Base-by-base conservation (phyloP, 495 filamentous ascomycete species). In the Emericellopsis terricola region DNA sequence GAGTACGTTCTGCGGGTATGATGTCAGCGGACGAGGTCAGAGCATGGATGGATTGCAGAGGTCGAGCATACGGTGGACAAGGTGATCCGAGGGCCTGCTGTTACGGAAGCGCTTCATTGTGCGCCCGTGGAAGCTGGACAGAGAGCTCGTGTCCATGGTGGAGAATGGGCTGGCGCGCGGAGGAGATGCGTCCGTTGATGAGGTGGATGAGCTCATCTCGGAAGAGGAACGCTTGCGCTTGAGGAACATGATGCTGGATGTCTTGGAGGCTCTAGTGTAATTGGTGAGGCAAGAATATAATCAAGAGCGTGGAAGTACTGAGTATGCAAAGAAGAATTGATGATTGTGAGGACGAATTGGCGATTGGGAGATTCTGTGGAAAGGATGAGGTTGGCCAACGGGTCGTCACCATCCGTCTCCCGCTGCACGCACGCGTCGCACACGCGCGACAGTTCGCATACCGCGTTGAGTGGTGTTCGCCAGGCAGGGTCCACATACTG, bases 201-300 rank as follows among this genome's bases (percentile, higher is more conserved):
- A 31, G 8, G 40, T 48, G 28, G 45, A 51, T 15, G 56, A 51
- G 33, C 56, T 63, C 38, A 63, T 39, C 36, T 62, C 59, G n/a
- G 57, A 59, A 30, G 59, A 59, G 49, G 62, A 66, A 14, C 62
- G 48, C 52, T 65, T 66, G 43, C 62, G 62, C 45, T 66, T 66
- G 39, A 62, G 46, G 11, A 55, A 36, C 59, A 64, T 64, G 23
- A 40, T 15, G 19, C 11, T 57, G 46, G 1, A 6, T 44, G 15
- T 21, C 10, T 29, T n/a, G n/a, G n/a, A n/a, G n/a, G n/a, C n/a
- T n/a, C n/a, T n/a, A n/a, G n/a, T n/a, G n/a, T n/a, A n/a, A n/a
- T n/a, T 6, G 11, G 23, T 26, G 23, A 26, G 6, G 23, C 11
- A 11, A 26, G 23, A 26, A 26, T 7, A 29, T 8, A 29, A 29